Conservation (phyloP, 495 filamentous ascomycete genomes). For the Aspergillus bertholletiae region DNA sequence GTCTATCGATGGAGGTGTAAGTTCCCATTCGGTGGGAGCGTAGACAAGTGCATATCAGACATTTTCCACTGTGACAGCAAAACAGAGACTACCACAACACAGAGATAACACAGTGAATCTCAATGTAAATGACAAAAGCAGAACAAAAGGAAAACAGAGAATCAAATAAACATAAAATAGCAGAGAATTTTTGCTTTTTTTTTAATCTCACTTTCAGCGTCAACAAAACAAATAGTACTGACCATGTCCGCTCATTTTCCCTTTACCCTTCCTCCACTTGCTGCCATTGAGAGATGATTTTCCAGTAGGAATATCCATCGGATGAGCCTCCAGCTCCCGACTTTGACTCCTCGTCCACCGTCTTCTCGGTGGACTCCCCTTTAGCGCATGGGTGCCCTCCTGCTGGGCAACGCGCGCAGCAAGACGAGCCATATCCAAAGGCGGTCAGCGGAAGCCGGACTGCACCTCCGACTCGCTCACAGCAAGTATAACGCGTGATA, state of each 20-base stretch:
- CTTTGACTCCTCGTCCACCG: constrained; percentile 25
- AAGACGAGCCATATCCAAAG: background rate
- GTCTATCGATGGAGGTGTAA: constrained; percentile 1
- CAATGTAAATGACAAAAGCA: too few relatives aligned
- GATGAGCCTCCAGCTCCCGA: constrained; percentile 12
- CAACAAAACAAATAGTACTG: background rate
- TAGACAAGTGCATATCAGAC: background rate
- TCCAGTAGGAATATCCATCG: background rate
- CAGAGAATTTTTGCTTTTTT: too few relatives aligned
- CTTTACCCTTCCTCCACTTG: constrained; percentile 3
- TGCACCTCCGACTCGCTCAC: background rate
- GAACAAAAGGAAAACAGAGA: too few relatives aligned
- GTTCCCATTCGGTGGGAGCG: background rate
- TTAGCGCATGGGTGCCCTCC: background rate
- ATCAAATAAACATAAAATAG: too few relatives aligned
- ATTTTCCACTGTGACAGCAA: background rate
- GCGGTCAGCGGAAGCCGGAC: constrained; percentile 2
- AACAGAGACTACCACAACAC: background rate
- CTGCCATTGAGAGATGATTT: background rate
- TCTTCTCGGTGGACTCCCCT: constrained; percentile 8
- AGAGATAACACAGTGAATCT: background rate
- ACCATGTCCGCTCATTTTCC: constrained; percentile 2
- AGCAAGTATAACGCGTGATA: background rate
- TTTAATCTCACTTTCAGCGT: background rate
- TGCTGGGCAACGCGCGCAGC: background rate